A percentile compares a stretch with the other conserved stretches of the same genome.
These are phyloP conservation scores for Phytophthora sojae DNA, from an alignment of 352 stramenopile species.

Conservation along the genomic window DNA sequence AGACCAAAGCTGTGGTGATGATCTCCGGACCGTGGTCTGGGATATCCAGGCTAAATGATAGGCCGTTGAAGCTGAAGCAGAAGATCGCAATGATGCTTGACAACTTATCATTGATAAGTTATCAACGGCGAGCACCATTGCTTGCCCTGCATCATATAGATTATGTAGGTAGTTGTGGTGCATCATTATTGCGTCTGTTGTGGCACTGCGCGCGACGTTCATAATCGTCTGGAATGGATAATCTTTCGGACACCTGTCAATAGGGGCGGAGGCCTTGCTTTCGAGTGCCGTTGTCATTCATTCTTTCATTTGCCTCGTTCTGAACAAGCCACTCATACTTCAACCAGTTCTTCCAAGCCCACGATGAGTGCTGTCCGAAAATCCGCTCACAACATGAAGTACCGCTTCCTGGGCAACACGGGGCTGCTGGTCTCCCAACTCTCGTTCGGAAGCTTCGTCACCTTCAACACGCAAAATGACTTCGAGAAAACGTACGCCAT, in stretches of 20 bases:
- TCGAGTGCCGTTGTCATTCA: conserved; percentile 11
- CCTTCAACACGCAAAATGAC: conserved; percentile 50
- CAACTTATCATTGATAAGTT: no score
- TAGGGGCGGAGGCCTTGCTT: neutral
- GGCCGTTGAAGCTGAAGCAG: neutral
- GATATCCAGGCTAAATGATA: neutral
- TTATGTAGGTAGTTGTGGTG: neutral
- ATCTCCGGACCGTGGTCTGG: neutral
- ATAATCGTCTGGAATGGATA: conserved; percentile 10
- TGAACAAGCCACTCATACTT: conserved; percentile 6
- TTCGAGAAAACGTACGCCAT: conserved; percentile 54
- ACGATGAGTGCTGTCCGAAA: conserved; percentile 35
- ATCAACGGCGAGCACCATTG: neutral
- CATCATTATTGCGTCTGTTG: conserved; percentile 8
- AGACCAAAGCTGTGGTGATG: conserved; percentile 5
- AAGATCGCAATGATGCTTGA: no score
- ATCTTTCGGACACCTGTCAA: neutral
- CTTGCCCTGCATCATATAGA: neutral
- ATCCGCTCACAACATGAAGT: conserved; percentile 48
- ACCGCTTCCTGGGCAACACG: conserved; percentile 57
- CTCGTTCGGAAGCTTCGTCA: conserved; percentile 57
- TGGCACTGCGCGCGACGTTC: conserved; percentile 1
- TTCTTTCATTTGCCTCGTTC: conserved; percentile 19
- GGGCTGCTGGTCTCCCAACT: conserved; percentile 55
- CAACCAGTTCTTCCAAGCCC: neutral